Conservation (phyloP, 768 basidiomycete genomes). For the Mycena epipterygia region DNA sequence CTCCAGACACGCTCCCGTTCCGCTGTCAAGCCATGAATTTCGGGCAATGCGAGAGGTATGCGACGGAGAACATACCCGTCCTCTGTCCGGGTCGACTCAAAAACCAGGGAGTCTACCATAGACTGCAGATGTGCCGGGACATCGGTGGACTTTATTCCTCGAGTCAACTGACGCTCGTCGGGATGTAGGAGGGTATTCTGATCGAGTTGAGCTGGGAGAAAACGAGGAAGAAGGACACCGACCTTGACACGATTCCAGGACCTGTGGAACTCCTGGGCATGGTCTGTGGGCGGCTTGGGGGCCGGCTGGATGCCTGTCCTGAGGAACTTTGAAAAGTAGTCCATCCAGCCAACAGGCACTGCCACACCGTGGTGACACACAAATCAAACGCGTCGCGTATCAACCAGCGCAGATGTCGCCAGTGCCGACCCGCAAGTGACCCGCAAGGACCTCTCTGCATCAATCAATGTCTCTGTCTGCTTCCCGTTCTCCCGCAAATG, state of each 20-base stretch:
- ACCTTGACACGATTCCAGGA: slow-evolving; percentile 87
- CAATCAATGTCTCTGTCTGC: too few species aligned
- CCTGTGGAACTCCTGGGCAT: slow-evolving; percentile 78
- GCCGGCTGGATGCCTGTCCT: slow-evolving; percentile 56
- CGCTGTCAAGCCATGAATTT: slow-evolving; percentile 59
- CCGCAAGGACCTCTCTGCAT: too few species aligned
- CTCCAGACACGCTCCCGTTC: slow-evolving; percentile 91
- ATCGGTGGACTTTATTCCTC: slow-evolving; percentile 85
- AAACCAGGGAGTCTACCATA: slow-evolving; percentile 89
- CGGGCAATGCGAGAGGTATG: neutral
- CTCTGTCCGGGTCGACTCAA: slow-evolving; percentile 87
- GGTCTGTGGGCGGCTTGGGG: slow-evolving; percentile 71
- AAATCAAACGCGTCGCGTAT: too few species aligned
- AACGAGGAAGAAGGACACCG: slow-evolving; percentile 25
- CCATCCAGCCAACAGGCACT: slow-evolving; percentile 59
- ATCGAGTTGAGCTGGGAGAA: slow-evolving; percentile 25
- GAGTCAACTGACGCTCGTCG: slow-evolving; percentile 88
- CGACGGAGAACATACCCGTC: slow-evolving; percentile 76
- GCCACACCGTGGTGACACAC: too few species aligned
- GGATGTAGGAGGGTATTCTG: slow-evolving; percentile 89
- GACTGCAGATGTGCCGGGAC: slow-evolving; percentile 82
- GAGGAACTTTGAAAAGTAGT: slow-evolving; percentile 90
- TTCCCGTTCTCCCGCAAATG: too few species aligned
- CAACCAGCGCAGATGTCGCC: too few species aligned
- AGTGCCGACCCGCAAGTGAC: too few species aligned